phyloP scores from a whole-genome alignment of 768 basidiomycete species.

The Lactarius evosmus region DNA sequence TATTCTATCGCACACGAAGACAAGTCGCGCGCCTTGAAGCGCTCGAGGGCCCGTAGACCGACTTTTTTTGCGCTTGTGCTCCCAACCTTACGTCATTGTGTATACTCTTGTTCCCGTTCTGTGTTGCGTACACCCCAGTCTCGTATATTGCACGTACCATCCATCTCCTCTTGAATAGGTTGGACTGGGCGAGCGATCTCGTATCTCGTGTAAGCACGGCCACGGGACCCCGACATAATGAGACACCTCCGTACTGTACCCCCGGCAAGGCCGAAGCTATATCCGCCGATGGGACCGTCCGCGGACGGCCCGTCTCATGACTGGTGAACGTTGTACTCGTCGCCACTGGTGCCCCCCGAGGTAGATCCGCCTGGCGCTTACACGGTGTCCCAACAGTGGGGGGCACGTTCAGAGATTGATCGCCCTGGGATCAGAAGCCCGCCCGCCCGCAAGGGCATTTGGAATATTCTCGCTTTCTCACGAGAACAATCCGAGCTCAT shows the following conservation, averaged over 20 bases:
- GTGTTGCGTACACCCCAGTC: slow-evolving; percentile 1
- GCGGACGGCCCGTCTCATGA: no score
- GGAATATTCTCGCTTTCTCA: neutral
- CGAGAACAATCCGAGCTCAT: no score
- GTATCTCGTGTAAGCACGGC: neutral
- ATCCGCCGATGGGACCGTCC: neutral
- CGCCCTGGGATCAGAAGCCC: neutral
- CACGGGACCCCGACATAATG: neutral
- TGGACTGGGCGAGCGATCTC: neutral
- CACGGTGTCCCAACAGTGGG: no score
- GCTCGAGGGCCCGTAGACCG: slow-evolving; percentile 18
- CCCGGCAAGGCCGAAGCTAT: neutral
- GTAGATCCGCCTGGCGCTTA: no score
- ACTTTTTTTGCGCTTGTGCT: no score
- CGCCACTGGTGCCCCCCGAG: neutral
- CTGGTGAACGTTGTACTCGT: neutral
- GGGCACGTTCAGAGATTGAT: neutral
- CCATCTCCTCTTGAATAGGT: neutral
- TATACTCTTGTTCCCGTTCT: slow-evolving; percentile 6
- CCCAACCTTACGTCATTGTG: neutral
- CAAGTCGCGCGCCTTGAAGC: slow-evolving; percentile 28
- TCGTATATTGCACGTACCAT: slow-evolving; percentile 11
- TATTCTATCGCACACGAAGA: neutral
- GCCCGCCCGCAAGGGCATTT: neutral
- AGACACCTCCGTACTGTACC: neutral